Conservation (phyloP, 768 basidiomycete genomes). For the Lenzites betulinus region DNA sequence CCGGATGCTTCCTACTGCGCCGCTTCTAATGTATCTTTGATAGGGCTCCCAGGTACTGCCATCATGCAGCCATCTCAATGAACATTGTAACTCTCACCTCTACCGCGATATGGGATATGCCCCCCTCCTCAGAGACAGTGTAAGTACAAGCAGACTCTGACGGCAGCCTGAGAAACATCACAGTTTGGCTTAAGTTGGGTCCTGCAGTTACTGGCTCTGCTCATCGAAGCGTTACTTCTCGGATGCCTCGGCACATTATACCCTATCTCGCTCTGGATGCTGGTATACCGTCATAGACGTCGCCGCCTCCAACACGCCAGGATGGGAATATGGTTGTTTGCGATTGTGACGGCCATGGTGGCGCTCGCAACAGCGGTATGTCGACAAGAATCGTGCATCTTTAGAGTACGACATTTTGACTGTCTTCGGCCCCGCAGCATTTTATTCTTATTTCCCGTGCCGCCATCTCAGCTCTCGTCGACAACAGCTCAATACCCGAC, state of each 20-base stretch:
- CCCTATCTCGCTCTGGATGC: constrained; percentile 1
- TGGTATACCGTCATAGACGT: not conserved
- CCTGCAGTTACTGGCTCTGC: not conserved
- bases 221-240: not conserved
- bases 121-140: not conserved
- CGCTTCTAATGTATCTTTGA: too few species aligned
- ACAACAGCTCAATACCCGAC: not conserved
- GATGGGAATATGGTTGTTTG: not conserved
- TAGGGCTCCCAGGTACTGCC: too few species aligned
- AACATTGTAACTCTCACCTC: not conserved
- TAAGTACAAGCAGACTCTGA: not conserved
- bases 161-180: too few species aligned
- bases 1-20: too few species aligned
- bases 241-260: not conserved
- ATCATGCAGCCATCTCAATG: too few species aligned
- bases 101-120: not conserved
- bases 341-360: not conserved
- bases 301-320: not conserved
- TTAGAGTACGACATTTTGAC: too few species aligned
- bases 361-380: not conserved
- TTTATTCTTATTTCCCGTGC: not conserved
- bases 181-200: too few species aligned
- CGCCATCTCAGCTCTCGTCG: not conserved
- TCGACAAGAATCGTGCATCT: too few species aligned
- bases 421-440: too few species aligned